Conservation (phyloP, 352 stramenopile genomes). For the Globisporangium cystogenes region DNA sequence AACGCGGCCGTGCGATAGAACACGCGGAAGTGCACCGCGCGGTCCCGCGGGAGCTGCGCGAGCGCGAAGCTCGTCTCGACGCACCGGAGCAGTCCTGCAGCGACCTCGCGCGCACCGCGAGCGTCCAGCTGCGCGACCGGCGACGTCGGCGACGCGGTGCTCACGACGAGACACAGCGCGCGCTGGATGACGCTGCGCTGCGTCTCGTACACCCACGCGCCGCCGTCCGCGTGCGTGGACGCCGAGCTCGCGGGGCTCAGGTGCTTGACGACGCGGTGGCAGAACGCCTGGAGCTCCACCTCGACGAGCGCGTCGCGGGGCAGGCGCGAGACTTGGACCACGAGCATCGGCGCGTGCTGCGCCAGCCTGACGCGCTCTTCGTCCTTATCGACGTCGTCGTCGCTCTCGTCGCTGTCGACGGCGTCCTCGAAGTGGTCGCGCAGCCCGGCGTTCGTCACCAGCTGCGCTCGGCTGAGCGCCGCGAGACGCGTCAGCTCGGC, state of each 20-base stretch:
- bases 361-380: constrained; percentile 38
- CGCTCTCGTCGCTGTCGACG: constrained; percentile 68
- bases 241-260: constrained; percentile 22
- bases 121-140: constrained; percentile 12
- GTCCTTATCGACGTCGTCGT: constrained; percentile 69
- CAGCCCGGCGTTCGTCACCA: constrained; percentile 45
- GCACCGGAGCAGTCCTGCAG: constrained; percentile 12
- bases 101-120: constrained; percentile 19
- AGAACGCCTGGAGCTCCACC: constrained; percentile 71
- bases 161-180: constrained; percentile 47
- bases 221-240: not conserved
- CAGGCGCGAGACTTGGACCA: constrained; percentile 63
- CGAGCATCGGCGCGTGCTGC: constrained; percentile 40
- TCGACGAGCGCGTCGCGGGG: constrained; percentile 68
- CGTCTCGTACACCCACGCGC: constrained; percentile 10
- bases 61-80: constrained; percentile 25
- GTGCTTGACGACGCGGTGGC: constrained; percentile 55
- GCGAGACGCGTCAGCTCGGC: constrained; percentile 7
- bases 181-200: constrained; percentile 37
- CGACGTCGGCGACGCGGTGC: constrained; percentile 10
- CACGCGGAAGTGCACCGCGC: constrained; percentile 58
- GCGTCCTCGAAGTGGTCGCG: constrained; percentile 48
- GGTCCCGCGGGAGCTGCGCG: constrained; percentile 50
- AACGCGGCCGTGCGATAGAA: constrained; percentile 56
- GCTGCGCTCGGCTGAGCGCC: constrained; percentile 10